Conservation (phyloP, 1,284 basidiomycete species). For the Exobasidium cylindrosporum region DNA sequence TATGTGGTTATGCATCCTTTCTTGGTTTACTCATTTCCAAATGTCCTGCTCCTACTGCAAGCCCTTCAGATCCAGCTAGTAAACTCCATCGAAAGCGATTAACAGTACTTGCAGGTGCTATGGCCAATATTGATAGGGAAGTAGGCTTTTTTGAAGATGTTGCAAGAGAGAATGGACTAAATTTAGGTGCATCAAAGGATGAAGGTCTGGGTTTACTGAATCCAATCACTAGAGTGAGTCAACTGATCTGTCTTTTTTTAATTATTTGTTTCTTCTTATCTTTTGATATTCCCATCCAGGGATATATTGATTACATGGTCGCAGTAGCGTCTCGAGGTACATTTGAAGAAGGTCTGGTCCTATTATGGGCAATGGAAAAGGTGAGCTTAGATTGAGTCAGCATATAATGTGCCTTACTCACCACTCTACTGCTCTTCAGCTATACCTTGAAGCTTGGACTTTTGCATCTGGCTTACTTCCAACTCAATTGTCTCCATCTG, state of each 20-base stretch:
- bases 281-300: slow-evolving; percentile 46
- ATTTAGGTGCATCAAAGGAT: slow-evolving; percentile 17
- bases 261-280: neutral
- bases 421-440: slow-evolving; percentile 41
- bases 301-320: slow-evolving; percentile 70
- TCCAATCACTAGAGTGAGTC: neutral
- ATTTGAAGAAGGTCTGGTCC: slow-evolving; percentile 67
- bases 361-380: slow-evolving; percentile 75
- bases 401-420: neutral
- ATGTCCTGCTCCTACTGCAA: neutral
- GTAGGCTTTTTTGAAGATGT: slow-evolving; percentile 65
- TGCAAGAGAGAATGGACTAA: slow-evolving; percentile 59
- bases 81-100: slow-evolving; percentile 8
- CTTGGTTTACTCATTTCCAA: slow-evolving; percentile 16
- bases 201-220: neutral
- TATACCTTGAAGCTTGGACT: slow-evolving; percentile 68
- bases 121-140: slow-evolving; percentile 57
- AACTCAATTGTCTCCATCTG: neutral
- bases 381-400: slow-evolving; percentile 53
- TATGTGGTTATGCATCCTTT: slow-evolving; percentile 18
- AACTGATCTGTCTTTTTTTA: too few relatives aligned
- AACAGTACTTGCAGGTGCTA: slow-evolving; percentile 13
- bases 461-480: slow-evolving; percentile 48
- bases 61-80: neutral
- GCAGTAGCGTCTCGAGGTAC: slow-evolving; percentile 59